Evolutionary conservation across 2,329 filamentous ascomycete species (phyloP).

Genomic region (Pestalotiopsis fici): DNA sequence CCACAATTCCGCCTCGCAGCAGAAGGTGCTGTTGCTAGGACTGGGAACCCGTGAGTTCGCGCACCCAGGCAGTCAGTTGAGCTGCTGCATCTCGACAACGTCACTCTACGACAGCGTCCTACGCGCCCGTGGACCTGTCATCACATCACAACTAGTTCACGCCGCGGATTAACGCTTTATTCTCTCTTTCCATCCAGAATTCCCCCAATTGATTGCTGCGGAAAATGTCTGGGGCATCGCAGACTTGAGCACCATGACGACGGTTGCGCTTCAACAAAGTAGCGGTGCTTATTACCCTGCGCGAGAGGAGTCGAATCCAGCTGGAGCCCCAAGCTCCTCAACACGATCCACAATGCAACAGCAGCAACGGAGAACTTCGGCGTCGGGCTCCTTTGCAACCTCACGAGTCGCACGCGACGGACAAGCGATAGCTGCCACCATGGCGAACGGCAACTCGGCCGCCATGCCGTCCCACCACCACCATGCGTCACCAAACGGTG

Average conservation of each 20-base stretch:
- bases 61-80: background rate
- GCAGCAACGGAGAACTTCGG: constrained; percentile 4
- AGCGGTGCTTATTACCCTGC: constrained; percentile 20
- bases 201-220: background rate
- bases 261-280: constrained; percentile 24
- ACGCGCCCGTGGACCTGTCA: background rate
- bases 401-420: constrained; percentile 8
- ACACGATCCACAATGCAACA: constrained; percentile 12
- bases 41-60: background rate
- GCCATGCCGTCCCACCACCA: constrained; percentile 9
- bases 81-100: background rate
- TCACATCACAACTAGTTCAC: background rate
- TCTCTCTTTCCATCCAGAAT: background rate
- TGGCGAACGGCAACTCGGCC: constrained; percentile 11
- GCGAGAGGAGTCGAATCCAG: constrained; percentile 15
- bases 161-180: background rate
- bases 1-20: background rate
- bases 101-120: background rate
- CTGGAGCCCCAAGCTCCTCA: constrained; percentile 15
- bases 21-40: background rate
- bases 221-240: background rate
- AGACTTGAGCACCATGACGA: constrained; percentile 23
- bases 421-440: constrained; percentile 2
- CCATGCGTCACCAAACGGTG: constrained; percentile 1
- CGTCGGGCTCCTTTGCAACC: background rate